Conservation (phyloP, 2,329 filamentous ascomycete species). For the Acephala macrosclerotiorum region DNA sequence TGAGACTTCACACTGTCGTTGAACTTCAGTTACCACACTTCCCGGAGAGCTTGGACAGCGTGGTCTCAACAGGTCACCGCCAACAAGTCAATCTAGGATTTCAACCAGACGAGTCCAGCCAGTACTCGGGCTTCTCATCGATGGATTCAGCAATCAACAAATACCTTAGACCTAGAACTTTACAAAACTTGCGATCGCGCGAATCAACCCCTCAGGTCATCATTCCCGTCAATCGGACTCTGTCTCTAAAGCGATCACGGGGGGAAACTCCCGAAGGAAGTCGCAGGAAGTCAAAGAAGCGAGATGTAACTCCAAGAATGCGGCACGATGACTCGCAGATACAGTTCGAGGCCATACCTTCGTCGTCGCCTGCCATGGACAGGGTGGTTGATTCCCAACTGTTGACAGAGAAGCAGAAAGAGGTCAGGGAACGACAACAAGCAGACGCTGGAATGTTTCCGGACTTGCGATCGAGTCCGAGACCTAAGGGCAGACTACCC, state of each 20-base stretch:
- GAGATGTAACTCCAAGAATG: conserved; percentile 57
- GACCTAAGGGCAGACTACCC: conserved; percentile 25
- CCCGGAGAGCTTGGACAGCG: conserved; percentile 45
- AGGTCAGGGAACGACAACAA: conserved; percentile 76
- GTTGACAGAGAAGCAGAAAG: conserved; percentile 80
- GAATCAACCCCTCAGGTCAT: conserved; percentile 37
- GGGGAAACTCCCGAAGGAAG: conserved; percentile 45
- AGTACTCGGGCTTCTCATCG: conserved; percentile 21
- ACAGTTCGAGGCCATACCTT: conserved; percentile 74
- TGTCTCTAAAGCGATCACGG: conserved; percentile 33
- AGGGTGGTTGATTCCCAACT: conserved; percentile 70
- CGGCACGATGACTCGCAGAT: conserved; percentile 86
- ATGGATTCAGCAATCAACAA: conserved; percentile 10
- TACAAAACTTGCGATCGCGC: conserved; percentile 21
- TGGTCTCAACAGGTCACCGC: conserved; percentile 40
- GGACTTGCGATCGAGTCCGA: conserved; percentile 66
- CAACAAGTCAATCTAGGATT: conserved; percentile 50
- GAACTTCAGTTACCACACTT: conserved; percentile 59
- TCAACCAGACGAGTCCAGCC: conserved; percentile 33
- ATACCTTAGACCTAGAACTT: background rate
- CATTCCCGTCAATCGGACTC: conserved; percentile 24
- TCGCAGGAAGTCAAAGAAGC: conserved; percentile 45
- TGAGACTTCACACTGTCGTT: conserved; percentile 62
- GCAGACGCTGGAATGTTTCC: conserved; percentile 71
- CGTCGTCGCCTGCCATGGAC: conserved; percentile 61